Evolutionary conservation across 1,284 basidiomycete genomes (phyloP), one percentile per base, ranked within the genome.

Genomic region (Gastroboletus turbinatus): DNA sequence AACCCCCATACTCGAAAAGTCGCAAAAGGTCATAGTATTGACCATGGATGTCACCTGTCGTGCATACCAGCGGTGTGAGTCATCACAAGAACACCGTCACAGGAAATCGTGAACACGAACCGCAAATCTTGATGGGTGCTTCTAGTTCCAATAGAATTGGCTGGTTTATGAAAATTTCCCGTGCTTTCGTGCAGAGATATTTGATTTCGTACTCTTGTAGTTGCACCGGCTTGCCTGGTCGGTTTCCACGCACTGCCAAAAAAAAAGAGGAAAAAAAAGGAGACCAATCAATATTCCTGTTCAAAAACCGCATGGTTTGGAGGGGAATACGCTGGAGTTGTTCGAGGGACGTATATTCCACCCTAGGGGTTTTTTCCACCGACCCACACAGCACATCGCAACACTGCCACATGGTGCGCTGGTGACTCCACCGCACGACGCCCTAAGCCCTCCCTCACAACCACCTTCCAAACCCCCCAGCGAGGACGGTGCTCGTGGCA

Each of bases 51-150:
- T 96, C 94, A 71, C 93, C 92, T 93, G 48, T 69, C 39, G 46
- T 23, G 42, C 44, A 58, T 45, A 32, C 43, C 53, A 56, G 49
- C 27, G 46, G 59, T 32, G 62, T 59, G 59, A 60, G 61, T 67
- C 53, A 67, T 59, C 9, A 54, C 46, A 21, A 36, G 33, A 52
- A 48, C 23, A 23, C 40, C 5, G 45, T 42, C 29, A 23, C n/a
- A 57, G 46, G 45, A 44, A 27, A 3, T 27, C 21, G n/a, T 23
- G 38, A 47, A 52, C 43, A 85, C 91, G 65, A 64, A 94, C 94
- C 94, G 72, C 94, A 96, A 74, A 96, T 96, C 86, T 96, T 96
- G 78, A 96, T 96, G 68, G 94, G 94, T 56, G 94, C 94, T 74
- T 96, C 94, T 66, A 96, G 80, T 79, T 96, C 94, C 71, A 96